Percentiles rank a stretch among this genome's conserved stretches.
Evolutionary conservation across 2,329 filamentous ascomycete species (phyloP).

Genomic region (Scedosporium apiospermum): DNA sequence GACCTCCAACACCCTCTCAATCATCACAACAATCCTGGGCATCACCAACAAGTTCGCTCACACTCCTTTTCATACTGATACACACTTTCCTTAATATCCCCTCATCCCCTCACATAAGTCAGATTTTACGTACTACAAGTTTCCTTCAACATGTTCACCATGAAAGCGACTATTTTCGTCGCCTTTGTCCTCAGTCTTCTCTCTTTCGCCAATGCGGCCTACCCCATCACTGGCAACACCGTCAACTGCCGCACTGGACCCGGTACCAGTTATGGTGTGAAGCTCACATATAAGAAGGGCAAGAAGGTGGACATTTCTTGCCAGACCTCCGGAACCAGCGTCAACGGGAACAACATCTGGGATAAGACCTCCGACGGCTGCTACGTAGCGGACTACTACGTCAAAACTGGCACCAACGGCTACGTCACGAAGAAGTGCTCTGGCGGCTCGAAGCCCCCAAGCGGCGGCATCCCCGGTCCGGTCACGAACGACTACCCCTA

Average conservation of each 20-base stretch:
- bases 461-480: constrained; percentile 8
- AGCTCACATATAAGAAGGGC: constrained; percentile 9
- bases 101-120: no score
- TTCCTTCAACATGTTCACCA: no score
- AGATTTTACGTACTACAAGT: no score
- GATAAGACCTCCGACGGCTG: constrained; percentile 4
- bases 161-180: no score
- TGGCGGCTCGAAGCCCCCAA: no score
- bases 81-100: no score
- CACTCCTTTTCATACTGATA: no score
- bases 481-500: constrained; percentile 14
- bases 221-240: constrained; percentile 8
- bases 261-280: constrained; percentile 7
- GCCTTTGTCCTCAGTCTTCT: no score
- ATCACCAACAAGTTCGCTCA: background rate
- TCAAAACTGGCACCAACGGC: constrained; percentile 1
- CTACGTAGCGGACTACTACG: constrained; percentile 5
- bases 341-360: constrained; percentile 3
- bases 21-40: background rate
- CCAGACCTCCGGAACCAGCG: background rate
- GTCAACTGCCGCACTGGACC: constrained; percentile 11
- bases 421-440: no score
- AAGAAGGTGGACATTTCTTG: constrained; percentile 1
- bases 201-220: no score
- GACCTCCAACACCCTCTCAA: background rate